phyloP scores from a whole-genome alignment of 768 basidiomycete genomes.

The Phallus indusiatus region DNA sequence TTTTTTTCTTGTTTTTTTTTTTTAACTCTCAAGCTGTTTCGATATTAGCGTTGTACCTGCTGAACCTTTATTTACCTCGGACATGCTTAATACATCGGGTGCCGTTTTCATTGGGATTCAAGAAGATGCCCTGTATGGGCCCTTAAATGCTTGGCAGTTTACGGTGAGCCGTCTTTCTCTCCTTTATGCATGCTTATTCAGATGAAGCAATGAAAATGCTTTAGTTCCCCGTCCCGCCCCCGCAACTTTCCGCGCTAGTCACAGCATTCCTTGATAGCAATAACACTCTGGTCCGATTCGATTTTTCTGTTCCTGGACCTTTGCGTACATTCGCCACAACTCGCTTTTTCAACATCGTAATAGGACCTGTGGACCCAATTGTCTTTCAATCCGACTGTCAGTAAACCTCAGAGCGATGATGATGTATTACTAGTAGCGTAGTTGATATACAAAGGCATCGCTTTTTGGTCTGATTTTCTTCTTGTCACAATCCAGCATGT shows the following conservation, averaged over 20 bases:
- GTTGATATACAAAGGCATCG: background rate
- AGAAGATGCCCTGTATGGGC: constrained; percentile 3
- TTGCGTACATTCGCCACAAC: constrained; percentile 5
- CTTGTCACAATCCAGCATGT: background rate
- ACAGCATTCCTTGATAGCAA: background rate
- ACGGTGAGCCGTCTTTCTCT: background rate
- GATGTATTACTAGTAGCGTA: background rate
- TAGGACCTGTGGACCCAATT: background rate
- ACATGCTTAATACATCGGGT: constrained; percentile 1
- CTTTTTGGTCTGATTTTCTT: background rate
- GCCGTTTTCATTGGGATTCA: constrained; percentile 6
- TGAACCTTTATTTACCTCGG: background rate
- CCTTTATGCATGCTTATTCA: background rate
- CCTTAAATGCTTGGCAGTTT: constrained; percentile 7
- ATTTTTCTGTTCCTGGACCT: constrained; percentile 3
- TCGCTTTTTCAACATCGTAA: constrained; percentile 7
- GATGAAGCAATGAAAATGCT: background rate
- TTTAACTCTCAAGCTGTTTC: too few species aligned
- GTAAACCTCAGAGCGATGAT: background rate
- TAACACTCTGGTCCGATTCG: constrained; percentile 5
- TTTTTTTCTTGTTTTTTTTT: background rate
- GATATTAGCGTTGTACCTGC: constrained; percentile 2
- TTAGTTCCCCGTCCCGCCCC: background rate
- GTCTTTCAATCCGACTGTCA: constrained; percentile 6
- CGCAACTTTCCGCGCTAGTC: background rate